Conservation (phyloP, 257 asterid genomes). For the Ilex aquifolium region DNA sequence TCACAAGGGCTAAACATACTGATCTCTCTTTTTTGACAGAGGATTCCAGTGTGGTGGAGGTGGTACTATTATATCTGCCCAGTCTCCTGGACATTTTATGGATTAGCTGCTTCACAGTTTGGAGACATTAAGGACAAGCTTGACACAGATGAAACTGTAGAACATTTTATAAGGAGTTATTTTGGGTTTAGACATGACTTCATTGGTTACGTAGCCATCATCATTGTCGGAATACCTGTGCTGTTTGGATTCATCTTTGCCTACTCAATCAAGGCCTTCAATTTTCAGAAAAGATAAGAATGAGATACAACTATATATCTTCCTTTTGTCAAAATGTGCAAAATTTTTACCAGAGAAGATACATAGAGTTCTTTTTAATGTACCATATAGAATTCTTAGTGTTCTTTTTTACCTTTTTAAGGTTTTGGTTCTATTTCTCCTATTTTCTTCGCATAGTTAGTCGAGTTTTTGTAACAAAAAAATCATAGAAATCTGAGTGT, state of each 20-base stretch:
- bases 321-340: too few species aligned
- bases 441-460: too few species aligned
- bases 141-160: conserved; percentile 41
- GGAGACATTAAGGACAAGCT: conserved; percentile 44
- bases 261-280: conserved; percentile 51
- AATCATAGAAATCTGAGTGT: too few species aligned
- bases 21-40: conserved; percentile 27
- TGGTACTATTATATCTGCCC: conserved; percentile 68
- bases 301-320: too few species aligned
- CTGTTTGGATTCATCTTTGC: conserved; percentile 62
- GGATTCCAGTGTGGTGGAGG: conserved; percentile 82
- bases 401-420: too few species aligned
- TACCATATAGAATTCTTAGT: too few species aligned
- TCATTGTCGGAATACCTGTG: conserved; percentile 38
- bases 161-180: conserved; percentile 39
- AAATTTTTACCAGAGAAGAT: too few species aligned
- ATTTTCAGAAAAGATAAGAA: conserved; percentile 58
- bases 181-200: conserved; percentile 51
- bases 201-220: conserved; percentile 52
- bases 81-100: conserved; percentile 61
- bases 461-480: too few species aligned
- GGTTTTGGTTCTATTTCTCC: too few species aligned
- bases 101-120: conserved; percentile 57
- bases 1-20: neutral
- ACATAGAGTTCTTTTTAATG: too few species aligned